Percentiles rank a stretch among this genome's conserved stretches.
These are phyloP conservation scores for Mortierella sp. DNA, from an alignment of 371 early-diverging fungal species.

Conservation along the genomic window DNA sequence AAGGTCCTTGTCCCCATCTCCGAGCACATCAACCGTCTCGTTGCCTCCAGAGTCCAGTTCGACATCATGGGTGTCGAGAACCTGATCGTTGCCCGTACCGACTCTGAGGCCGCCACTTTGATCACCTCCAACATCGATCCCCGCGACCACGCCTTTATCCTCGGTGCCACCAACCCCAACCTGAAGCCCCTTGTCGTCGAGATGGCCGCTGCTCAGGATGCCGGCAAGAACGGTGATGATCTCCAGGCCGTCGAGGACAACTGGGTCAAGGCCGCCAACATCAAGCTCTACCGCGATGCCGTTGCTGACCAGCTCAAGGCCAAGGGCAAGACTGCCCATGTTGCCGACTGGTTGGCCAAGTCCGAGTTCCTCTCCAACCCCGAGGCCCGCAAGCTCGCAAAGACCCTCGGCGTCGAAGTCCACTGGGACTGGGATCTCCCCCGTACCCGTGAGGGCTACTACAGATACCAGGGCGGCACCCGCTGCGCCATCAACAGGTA, in stretches of 20 bases:
- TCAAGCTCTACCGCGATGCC: slow-evolving; percentile 89
- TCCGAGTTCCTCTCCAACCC: slow-evolving; percentile 79
- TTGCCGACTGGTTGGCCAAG: slow-evolving; percentile 68
- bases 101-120: slow-evolving; percentile 98
- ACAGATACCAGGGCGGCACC: slow-evolving; percentile 96
- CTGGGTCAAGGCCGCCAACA: slow-evolving; percentile 88
- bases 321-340: slow-evolving; percentile 61
- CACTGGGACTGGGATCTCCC: slow-evolving; percentile 95
- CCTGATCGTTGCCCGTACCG: slow-evolving; percentile 95
- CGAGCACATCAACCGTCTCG: slow-evolving; percentile 97
- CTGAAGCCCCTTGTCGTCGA: slow-evolving; percentile 80
- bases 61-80: slow-evolving; percentile 99
- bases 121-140: slow-evolving; percentile 96
- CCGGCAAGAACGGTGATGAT: slow-evolving; percentile 81
- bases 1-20: slow-evolving; percentile 97
- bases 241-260: slow-evolving; percentile 90
- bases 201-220: slow-evolving; percentile 85
- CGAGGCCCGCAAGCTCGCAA: slow-evolving; percentile 88
- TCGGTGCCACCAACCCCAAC: slow-evolving; percentile 90
- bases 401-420: slow-evolving; percentile 84
- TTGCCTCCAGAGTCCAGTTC: slow-evolving; percentile 96
- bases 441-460: slow-evolving; percentile 96
- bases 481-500: slow-evolving; percentile 88
- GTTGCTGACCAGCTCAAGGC: slow-evolving; percentile 83
- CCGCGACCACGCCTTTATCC: slow-evolving; percentile 97